Conservation (phyloP, 2,329 filamentous ascomycete genomes). For the Alternaria sp. region DNA sequence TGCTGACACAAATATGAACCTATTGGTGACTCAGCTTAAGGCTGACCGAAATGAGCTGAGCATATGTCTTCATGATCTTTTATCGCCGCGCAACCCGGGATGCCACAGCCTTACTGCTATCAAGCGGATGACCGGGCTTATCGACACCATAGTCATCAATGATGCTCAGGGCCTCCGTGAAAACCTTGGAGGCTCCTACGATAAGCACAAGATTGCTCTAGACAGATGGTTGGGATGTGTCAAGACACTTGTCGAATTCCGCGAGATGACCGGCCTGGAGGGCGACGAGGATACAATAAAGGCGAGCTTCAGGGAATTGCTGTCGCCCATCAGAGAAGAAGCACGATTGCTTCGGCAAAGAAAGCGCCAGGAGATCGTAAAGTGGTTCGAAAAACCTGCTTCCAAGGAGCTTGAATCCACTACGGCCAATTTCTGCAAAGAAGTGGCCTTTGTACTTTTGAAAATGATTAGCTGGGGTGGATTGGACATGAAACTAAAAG, state of each 20-base stretch:
- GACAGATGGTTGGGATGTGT: constrained; percentile 5
- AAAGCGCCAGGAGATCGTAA: not conserved
- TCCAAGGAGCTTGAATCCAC: not conserved
- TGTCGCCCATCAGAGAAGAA: too few species aligned
- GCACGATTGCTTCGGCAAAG: not conserved
- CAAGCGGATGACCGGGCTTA: not conserved
- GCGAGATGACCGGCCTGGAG: not conserved
- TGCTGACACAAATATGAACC: not conserved
- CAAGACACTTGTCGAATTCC: not conserved
- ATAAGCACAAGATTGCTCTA: not conserved
- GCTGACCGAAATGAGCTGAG: not conserved
- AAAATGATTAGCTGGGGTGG: not conserved
- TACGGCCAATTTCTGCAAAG: not conserved
- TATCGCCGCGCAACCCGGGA: not conserved
- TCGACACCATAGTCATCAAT: not conserved
- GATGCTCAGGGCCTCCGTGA: not conserved
- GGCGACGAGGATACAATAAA: not conserved
- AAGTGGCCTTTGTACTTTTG: not conserved
- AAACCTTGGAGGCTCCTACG: not conserved
- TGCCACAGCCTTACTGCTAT: not conserved
- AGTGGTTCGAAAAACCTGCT: not conserved
- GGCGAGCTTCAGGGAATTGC: too few species aligned
- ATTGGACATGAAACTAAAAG: not conserved
- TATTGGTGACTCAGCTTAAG: not conserved
- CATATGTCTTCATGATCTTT: not conserved